Base-by-base conservation (phyloP, 768 basidiomycete species). In the Rubroboletus pulcherrimus region DNA sequence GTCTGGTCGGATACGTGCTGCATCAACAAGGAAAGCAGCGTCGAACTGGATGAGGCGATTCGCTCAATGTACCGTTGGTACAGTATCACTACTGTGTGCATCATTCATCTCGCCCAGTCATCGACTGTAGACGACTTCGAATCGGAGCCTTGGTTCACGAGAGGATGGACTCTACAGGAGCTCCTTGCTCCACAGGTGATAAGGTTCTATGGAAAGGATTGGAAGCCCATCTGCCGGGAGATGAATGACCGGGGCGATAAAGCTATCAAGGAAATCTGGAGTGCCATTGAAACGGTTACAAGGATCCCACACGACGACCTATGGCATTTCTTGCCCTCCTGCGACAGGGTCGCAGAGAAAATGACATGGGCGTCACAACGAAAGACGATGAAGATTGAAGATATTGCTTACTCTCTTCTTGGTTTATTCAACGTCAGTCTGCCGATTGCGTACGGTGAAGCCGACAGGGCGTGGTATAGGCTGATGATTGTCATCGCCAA, bases 21-120 rank as follows among this genome's bases (percentile, higher is more conserved):
- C 15, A 61, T 61, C 46, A 52, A 61, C 51, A 69, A 68, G 34
- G 53, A 57, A 17, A 69, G 65, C 53, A 71, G 69, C 29, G 59
- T 66, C 10, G 68, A 70, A 43, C 54, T 70, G n/a, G 65, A 67
- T 24, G 69, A 69, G 38, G 65, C 67, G 35, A 68, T 71, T 47
- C 63, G 59, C 6, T 64, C 68, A 0, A 70, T 70, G 68, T 70
- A 66, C 47, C 39, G 54, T 11, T 69, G 67, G 69, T 69, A 69
- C 41, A 57, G 54, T 2, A 55, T 54, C 9, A 58, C 69, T 17
- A 39, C 59, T 6, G 51, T 69, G 10, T 69, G 68, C 48, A 53
- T 66, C 48, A 62, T 59, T 11, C 61, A 68, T 50, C 51, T 70
- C 3, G 54, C 63, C 12, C 7, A 53, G 31, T 54, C 64, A 17